Conservation (phyloP, 208 protist genomes). For the Leishmania tropica region DNA sequence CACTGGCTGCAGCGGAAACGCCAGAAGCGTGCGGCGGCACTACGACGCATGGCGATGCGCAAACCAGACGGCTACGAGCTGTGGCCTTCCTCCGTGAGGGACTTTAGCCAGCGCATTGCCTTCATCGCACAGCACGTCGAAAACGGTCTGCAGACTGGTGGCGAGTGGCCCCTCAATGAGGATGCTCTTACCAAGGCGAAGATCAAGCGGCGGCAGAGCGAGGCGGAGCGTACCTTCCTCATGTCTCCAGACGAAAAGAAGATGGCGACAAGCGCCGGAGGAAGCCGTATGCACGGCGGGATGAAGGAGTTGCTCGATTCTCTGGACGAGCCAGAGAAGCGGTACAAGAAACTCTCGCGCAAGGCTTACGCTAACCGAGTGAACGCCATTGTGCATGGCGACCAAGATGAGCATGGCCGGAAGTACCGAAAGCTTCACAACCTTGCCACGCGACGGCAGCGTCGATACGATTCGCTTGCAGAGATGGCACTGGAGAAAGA, state of each 20-base stretch:
- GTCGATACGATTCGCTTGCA: slow-evolving; percentile 62
- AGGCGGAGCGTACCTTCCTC: slow-evolving; percentile 73
- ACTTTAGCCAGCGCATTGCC: slow-evolving; percentile 83
- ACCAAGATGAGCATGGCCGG: slow-evolving; percentile 85
- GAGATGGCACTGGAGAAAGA: slow-evolving; percentile 85
- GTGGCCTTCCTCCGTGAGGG: slow-evolving; percentile 73
- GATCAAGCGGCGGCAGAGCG: slow-evolving; percentile 49
- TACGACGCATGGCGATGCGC: slow-evolving; percentile 76
- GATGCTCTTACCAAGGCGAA: slow-evolving; percentile 62
- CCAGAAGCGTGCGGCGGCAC: slow-evolving; percentile 58
- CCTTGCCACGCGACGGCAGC: slow-evolving; percentile 48
- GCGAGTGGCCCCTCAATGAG: slow-evolving; percentile 76
- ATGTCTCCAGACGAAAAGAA: slow-evolving; percentile 57
- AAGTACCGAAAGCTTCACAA: slow-evolving; percentile 68
- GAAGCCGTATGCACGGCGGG: slow-evolving; percentile 27
- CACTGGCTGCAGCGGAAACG: slow-evolving; percentile 86
- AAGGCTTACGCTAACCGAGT: slow-evolving; percentile 88
- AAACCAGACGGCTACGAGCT: slow-evolving; percentile 75
- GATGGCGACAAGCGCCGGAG: not conserved
- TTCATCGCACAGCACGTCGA: slow-evolving; percentile 90
- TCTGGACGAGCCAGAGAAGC: slow-evolving; percentile 55
- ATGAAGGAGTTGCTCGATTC: slow-evolving; percentile 59
- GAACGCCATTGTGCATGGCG: slow-evolving; percentile 85
- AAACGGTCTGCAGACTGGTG: slow-evolving; percentile 80
- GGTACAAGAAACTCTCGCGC: slow-evolving; percentile 78